Conservation (phyloP, 2,329 filamentous ascomycete species). For the Trichoderma brevicompactum region DNA sequence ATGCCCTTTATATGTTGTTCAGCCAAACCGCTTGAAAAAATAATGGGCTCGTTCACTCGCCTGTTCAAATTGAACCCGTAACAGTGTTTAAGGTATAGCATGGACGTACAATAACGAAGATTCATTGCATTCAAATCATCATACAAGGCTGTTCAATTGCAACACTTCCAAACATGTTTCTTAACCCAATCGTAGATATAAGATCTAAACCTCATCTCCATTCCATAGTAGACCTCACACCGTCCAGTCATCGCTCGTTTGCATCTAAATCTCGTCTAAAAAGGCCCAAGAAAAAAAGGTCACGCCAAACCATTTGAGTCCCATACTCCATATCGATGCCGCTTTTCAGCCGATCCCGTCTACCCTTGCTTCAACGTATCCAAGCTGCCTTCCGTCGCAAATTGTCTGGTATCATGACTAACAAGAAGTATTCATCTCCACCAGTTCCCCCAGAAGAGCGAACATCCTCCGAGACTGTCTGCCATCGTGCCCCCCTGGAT, state of each 20-base stretch:
- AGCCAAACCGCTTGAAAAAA: background rate
- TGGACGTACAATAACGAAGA: too few relatives aligned
- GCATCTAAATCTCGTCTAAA: too few relatives aligned
- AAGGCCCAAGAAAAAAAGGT: background rate
- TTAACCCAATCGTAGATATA: background rate
- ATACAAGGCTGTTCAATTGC: background rate
- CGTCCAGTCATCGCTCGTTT: too few relatives aligned
- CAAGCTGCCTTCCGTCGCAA: background rate
- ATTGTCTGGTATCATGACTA: background rate
- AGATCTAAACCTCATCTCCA: background rate
- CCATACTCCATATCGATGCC: background rate
- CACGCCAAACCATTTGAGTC: background rate
- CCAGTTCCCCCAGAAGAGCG: background rate
- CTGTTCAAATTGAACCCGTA: background rate
- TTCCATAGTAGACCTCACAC: background rate
- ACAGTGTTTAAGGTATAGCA: too few relatives aligned
- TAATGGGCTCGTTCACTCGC: too few relatives aligned
- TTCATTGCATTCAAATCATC: background rate
- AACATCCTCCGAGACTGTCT: background rate
- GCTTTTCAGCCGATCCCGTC: background rate
- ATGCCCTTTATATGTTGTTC: background rate
- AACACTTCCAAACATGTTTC: background rate
- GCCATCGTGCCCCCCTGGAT: background rate
- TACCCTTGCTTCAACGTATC: background rate
- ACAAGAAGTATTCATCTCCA: background rate